Evolutionary conservation across 495 filamentous ascomycete species (phyloP).

Genomic region (Immersiella caudata): DNA sequence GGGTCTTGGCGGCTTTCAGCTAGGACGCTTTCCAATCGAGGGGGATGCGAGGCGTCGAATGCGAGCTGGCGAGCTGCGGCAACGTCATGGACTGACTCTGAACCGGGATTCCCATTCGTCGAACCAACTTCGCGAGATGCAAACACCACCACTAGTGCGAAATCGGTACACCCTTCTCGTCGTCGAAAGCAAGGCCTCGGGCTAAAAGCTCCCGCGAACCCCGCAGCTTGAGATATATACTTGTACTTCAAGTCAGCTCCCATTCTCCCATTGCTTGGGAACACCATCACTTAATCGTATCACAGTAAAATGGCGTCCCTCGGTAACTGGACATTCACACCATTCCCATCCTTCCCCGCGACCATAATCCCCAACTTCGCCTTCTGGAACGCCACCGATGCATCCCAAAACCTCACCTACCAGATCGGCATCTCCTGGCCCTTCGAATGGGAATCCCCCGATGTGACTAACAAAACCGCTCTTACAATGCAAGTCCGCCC

Average conservation of each 20-base stretch:
- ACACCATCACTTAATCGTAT: not conserved
- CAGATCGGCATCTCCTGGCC: slow-evolving; percentile 32
- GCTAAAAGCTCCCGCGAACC: slow-evolving; percentile 13
- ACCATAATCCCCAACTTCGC: slow-evolving; percentile 29
- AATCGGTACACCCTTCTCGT: slow-evolving; percentile 1
- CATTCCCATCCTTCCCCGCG: slow-evolving; percentile 28
- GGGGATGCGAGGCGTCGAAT: not conserved
- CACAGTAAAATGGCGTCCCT: slow-evolving; percentile 12
- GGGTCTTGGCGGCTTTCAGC: slow-evolving; percentile 10
- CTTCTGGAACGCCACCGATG: slow-evolving; percentile 29
- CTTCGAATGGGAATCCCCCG: slow-evolving; percentile 25
- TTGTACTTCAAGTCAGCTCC: not conserved
- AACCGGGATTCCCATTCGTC: slow-evolving; percentile 9
- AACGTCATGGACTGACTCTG: not conserved
- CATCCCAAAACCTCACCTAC: slow-evolving; percentile 24
- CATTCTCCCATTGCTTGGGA: not conserved
- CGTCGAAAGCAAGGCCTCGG: slow-evolving; percentile 4
- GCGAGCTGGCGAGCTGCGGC: slow-evolving; percentile 8
- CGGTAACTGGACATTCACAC: slow-evolving; percentile 25
- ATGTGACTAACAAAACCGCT: slow-evolving; percentile 20
- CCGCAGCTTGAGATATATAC: slow-evolving; percentile 4
- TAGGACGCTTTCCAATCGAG: not conserved
- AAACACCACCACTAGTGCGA: slow-evolving; percentile 7
- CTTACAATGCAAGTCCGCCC: slow-evolving; percentile 19
- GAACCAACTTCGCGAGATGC: slow-evolving; percentile 1